Percentiles rank a stretch among this genome's conserved stretches.
Evolutionary conservation across 2,329 filamentous ascomycete species (phyloP).

Genomic region (Colletotrichum plurivorum): DNA sequence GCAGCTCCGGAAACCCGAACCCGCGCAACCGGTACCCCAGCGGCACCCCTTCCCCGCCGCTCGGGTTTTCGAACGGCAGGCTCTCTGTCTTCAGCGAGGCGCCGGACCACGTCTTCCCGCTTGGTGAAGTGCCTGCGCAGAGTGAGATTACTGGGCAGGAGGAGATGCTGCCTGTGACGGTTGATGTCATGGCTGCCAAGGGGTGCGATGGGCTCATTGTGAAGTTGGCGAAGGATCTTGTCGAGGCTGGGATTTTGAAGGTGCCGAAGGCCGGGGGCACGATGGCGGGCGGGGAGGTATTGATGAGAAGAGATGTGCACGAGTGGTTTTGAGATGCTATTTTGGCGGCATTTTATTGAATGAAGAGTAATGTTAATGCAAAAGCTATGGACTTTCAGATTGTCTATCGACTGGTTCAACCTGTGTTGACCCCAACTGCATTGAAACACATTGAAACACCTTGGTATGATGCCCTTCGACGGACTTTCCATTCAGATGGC

Average conservation of each 20-base stretch:
- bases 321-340: slow-evolving; percentile 18
- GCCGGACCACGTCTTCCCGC: slow-evolving; percentile 58
- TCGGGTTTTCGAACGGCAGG: slow-evolving; percentile 58
- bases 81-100: slow-evolving; percentile 53
- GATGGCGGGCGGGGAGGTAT: slow-evolving; percentile 45
- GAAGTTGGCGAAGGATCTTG: slow-evolving; percentile 65
- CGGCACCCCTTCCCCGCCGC: slow-evolving; percentile 60
- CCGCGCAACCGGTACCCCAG: slow-evolving; percentile 47
- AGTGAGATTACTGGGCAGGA: slow-evolving; percentile 60
- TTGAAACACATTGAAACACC: too few relatives aligned
- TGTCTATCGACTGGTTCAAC: too few relatives aligned
- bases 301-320: slow-evolving; percentile 41
- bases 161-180: slow-evolving; percentile 69
- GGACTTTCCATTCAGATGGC: too few relatives aligned
- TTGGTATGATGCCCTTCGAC: too few relatives aligned
- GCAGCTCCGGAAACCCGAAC: slow-evolving; percentile 25
- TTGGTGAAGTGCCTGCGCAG: slow-evolving; percentile 54
- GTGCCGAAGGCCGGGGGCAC: slow-evolving; percentile 58
- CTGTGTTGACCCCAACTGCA: too few relatives aligned
- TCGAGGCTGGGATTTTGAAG: slow-evolving; percentile 62
- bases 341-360: too few relatives aligned
- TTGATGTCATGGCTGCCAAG: slow-evolving; percentile 69
- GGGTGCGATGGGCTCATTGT: slow-evolving; percentile 74
- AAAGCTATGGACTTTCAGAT: too few relatives aligned
- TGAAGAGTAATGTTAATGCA: too few relatives aligned